Percentiles rank a stretch among this genome's conserved stretches.
Conservation (phyloP, 768 basidiomycete genomes). For the Lactarius sp. region DNA sequence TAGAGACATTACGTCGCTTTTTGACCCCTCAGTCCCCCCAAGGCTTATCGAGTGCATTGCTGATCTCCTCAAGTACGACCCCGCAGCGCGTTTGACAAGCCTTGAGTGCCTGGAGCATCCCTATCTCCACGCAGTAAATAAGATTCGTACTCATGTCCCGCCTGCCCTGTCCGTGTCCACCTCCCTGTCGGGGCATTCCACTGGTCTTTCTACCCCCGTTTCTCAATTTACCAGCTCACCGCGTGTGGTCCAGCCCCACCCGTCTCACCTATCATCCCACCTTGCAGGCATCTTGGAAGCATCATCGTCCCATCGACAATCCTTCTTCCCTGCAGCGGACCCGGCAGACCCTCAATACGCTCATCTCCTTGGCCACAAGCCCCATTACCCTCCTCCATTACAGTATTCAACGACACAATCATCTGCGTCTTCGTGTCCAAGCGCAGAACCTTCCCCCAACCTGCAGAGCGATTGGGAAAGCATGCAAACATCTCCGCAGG, state of each 20-base stretch:
- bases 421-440: slow-evolving; percentile 22
- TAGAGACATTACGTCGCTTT: slow-evolving; percentile 63
- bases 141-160: slow-evolving; percentile 11
- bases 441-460: slow-evolving; percentile 22
- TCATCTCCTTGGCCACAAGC: slow-evolving; percentile 17
- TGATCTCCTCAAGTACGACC: slow-evolving; percentile 90
- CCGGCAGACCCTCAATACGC: slow-evolving; percentile 19
- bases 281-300: slow-evolving; percentile 11
- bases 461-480: slow-evolving; percentile 40
- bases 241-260: slow-evolving; percentile 17
- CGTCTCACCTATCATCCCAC: slow-evolving; percentile 19
- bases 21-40: slow-evolving; percentile 70
- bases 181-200: slow-evolving; percentile 38
- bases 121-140: slow-evolving; percentile 77
- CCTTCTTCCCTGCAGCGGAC: slow-evolving; percentile 20
- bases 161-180: slow-evolving; percentile 22
- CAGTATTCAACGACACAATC: slow-evolving; percentile 25
- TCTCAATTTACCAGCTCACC: slow-evolving; percentile 24
- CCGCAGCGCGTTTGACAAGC: slow-evolving; percentile 79
- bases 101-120: slow-evolving; percentile 82
- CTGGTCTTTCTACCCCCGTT: slow-evolving; percentile 21
- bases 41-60: slow-evolving; percentile 88
- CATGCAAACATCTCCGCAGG: slow-evolving; percentile 58
- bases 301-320: slow-evolving; percentile 24
- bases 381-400: slow-evolving; percentile 19